Base-by-base conservation (phyloP, 345 rosid genomes). In the Alliaria petiolata region DNA sequence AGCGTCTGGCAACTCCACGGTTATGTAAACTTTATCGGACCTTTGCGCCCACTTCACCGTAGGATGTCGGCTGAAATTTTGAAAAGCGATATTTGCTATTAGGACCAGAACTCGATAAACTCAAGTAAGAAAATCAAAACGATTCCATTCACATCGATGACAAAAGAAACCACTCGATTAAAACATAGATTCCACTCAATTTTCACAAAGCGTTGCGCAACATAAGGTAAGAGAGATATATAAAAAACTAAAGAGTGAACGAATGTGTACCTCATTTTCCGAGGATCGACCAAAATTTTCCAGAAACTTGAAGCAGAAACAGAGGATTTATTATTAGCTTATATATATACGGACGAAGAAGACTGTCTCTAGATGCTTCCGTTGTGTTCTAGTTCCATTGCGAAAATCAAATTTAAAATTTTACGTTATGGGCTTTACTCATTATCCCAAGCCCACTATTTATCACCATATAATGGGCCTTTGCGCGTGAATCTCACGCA, bases 11-110 rank as follows among this genome's bases (percentile, higher is more conserved):
- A 87, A 63, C 14, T 76, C 83, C 43, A 87, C 62, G 0, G 86
- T 87, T 26, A 87, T 63, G 77, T 69, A 85, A 38, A 87, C 75
- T 58, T 56, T 79, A 43, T 85, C 87, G 3, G 68, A 71, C 57
- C 83, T 82, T 82, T 83, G 87, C 14, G 89, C 92, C 87, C 92
- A 87, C 69, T 85, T 83, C 33, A 83, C 82, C 2, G 63, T 53
- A 5, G 89, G 87, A 81, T 85, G 89, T 44, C 86, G 80, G 65
- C 87, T 83, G 79, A 13, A 69, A 35, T 36, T 47, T 2, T 2
- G 15, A 25, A 25, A 31, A 85, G 67, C 16, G 8, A 69, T 20
- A 2, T 3, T 61, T 26, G 3, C 30, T 26, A 35, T 69, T 4
- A 34, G 5, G 1, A 46, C 10, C 39, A 15, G 46, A 26, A 8